These are phyloP conservation scores for Solanum pinnatisectum DNA, from an alignment of 257 asterid genomes.

Conservation along the genomic window DNA sequence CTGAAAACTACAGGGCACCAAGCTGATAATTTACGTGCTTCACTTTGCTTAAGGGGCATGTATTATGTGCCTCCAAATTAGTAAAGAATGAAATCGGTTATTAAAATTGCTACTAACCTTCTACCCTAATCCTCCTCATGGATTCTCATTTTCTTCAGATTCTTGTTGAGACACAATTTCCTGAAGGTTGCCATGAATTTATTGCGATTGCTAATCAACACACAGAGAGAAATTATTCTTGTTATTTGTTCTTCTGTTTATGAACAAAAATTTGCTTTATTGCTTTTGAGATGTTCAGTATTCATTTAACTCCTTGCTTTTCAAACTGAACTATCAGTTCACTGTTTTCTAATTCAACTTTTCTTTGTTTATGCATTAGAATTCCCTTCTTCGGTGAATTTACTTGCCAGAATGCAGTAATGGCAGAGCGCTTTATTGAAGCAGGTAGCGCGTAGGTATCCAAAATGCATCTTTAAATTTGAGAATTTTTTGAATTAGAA, in stretches of 20 bases:
- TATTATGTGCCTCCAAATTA: neutral
- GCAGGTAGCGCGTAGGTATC: conserved; percentile 99
- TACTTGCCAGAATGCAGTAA: conserved; percentile 87
- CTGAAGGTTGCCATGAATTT: neutral
- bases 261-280: neutral
- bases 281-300: neutral
- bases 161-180: neutral
- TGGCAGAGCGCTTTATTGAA: conserved; percentile 95
- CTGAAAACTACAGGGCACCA: neutral
- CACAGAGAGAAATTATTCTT: neutral
- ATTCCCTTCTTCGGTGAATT: conserved; percentile 89
- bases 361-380: conserved; percentile 39
- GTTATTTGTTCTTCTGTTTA: neutral
- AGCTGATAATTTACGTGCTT: neutral
- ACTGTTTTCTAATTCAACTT: neutral
- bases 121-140: neutral
- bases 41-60: neutral
- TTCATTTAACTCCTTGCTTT: neutral
- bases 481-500: neutral
- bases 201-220: neutral
- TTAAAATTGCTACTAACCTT: neutral
- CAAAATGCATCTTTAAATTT: conserved; percentile 5
- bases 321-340: neutral
- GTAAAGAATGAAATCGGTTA: neutral
- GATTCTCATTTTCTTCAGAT: neutral